A percentile compares a stretch with the other conserved stretches of the same genome.
phyloP scores from a whole-genome alignment of 805 yeast genomes.

The Starmera quercuum region DNA sequence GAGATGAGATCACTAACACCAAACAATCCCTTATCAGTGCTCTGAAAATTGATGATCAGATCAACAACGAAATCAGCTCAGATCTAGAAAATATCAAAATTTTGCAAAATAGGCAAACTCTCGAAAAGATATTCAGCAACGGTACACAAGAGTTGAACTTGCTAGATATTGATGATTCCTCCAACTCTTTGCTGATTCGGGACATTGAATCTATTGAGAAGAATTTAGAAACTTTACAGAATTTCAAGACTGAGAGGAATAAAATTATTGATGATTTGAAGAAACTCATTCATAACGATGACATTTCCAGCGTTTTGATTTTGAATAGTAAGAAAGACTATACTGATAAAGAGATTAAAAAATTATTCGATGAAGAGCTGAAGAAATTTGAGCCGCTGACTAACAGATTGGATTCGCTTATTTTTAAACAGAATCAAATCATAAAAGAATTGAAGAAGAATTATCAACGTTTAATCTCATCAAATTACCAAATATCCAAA shows the following conservation, averaged over 20 bases:
- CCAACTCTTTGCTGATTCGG: slow-evolving; percentile 21
- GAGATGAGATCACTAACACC: slow-evolving; percentile 48
- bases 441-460: slow-evolving; percentile 37
- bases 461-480: slow-evolving; percentile 39
- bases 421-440: slow-evolving; percentile 53
- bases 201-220: slow-evolving; percentile 46
- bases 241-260: slow-evolving; percentile 55
- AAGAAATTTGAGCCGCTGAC: slow-evolving; percentile 67
- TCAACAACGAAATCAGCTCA: slow-evolving; percentile 40
- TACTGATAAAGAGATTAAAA: slow-evolving; percentile 47
- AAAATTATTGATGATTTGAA: slow-evolving; percentile 60
- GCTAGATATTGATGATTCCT: slow-evolving; percentile 59
- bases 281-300: slow-evolving; percentile 67
- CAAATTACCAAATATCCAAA: slow-evolving; percentile 33
- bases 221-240: slow-evolving; percentile 51
- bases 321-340: slow-evolving; percentile 46
- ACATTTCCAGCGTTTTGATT: slow-evolving; percentile 69
- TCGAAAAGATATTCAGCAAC: slow-evolving; percentile 5
- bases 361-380: slow-evolving; percentile 63
- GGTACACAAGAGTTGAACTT: slow-evolving; percentile 37
- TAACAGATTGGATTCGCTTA: slow-evolving; percentile 57
- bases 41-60: slow-evolving; percentile 46
- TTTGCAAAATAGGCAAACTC: slow-evolving; percentile 36
- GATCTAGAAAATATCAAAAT: slow-evolving; percentile 33
- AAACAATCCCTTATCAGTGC: slow-evolving; percentile 59